Evolutionary conservation across 129 eudicot genomes (phyloP).

Genomic region (Helianthus tuberosus): DNA sequence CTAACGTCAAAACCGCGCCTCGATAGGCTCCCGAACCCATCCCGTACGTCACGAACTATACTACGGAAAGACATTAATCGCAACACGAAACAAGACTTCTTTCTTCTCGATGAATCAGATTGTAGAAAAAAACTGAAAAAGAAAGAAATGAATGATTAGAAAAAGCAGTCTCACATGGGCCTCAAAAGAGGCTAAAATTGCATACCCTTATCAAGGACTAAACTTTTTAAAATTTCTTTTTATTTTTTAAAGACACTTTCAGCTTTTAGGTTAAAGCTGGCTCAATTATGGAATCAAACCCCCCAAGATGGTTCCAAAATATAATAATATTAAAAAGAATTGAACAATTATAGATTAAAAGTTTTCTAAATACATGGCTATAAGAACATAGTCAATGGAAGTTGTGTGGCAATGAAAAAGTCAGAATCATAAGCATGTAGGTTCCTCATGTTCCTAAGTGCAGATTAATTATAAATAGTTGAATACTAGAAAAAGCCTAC

Average conservation of each 20-base stretch:
- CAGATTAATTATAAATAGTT: conserved; percentile 3
- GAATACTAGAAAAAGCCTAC: not conserved
- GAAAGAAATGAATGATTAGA: conserved; percentile 18
- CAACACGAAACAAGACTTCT: conserved; percentile 39
- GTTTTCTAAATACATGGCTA: conserved; percentile 3
- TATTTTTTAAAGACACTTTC: conserved; percentile 26
- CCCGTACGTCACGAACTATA: conserved; percentile 78
- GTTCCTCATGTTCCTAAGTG: conserved; percentile 19
- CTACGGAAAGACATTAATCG: conserved; percentile 83
- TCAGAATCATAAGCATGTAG: conserved; percentile 17
- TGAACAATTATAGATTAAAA: not conserved
- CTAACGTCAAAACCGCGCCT: conserved; percentile 69
- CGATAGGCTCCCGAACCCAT: conserved; percentile 79
- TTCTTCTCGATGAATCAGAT: conserved; percentile 18
- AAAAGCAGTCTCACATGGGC: conserved; percentile 46
- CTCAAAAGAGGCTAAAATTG: conserved; percentile 34
- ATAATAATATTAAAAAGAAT: not conserved
- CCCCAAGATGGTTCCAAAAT: conserved; percentile 7
- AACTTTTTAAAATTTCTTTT: conserved; percentile 17
- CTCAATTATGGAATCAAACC: conserved; percentile 1
- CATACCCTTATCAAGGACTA: conserved; percentile 21
- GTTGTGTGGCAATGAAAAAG: conserved; percentile 12
- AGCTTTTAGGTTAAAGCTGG: conserved; percentile 23
- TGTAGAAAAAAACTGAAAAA: conserved; percentile 11
- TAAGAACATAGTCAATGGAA: conserved; percentile 2